phyloP scores from a whole-genome alignment of 768 basidiomycete species.

The Boletus rubroflammeus region DNA sequence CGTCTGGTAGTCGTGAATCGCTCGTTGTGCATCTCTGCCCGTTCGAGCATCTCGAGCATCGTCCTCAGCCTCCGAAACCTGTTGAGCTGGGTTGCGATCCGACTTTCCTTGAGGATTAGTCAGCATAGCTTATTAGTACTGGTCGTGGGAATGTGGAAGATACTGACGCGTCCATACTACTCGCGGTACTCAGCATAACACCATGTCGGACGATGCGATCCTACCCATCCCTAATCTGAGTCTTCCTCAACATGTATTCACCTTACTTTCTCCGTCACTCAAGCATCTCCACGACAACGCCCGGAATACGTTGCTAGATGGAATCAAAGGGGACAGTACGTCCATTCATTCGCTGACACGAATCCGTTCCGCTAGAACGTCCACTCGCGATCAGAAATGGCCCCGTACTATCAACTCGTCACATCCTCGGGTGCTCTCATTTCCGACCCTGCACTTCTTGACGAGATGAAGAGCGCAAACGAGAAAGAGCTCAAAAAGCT shows the following conservation, averaged over 20 bases:
- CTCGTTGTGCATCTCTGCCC: no score
- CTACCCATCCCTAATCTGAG: conserved; percentile 84
- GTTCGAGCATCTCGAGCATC: no score
- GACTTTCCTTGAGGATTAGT: no score
- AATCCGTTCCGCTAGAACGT: conserved; percentile 1
- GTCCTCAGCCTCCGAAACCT: no score
- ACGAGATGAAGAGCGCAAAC: conserved; percentile 51
- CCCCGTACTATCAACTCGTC: conserved; percentile 69
- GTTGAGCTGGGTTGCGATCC: no score
- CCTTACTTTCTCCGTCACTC: conserved; percentile 60
- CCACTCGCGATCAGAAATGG: conserved; percentile 62
- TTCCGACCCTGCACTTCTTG: conserved; percentile 36
- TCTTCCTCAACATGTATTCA: conserved; percentile 77
- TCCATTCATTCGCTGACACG: conserved; percentile 10
- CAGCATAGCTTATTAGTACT: no score
- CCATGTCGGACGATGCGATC: conserved; percentile 81
- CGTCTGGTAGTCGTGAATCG: no score
- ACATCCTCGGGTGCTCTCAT: conserved; percentile 45
- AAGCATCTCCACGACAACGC: conserved; percentile 65
- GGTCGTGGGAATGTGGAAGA: conserved; percentile 11
- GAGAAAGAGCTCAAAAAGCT: conserved; percentile 66
- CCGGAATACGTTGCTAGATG: conserved; percentile 58
- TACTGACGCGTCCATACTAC: conserved; percentile 18
- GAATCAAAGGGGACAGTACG: conserved; percentile 67
- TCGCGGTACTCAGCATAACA: neutral